Conservation (phyloP, 306 rosid genomes). For the Cicer cuneatum region DNA sequence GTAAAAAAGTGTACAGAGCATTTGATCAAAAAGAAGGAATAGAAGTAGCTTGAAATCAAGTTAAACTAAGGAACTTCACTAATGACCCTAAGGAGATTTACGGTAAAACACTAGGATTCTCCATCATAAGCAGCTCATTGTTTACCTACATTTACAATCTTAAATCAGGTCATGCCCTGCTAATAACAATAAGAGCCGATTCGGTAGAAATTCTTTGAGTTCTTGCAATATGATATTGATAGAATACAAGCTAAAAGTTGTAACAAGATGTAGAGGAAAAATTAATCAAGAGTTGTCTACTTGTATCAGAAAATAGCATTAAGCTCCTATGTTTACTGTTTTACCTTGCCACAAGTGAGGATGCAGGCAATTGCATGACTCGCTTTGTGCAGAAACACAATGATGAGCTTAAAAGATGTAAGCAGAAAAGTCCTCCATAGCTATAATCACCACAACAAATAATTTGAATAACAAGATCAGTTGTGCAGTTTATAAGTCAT, state of each 20-base stretch:
- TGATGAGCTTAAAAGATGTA: constrained; percentile 95
- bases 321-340: constrained; percentile 31
- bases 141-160: no score
- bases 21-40: no score
- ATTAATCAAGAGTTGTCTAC: background rate
- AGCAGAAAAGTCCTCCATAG: constrained; percentile 89
- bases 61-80: no score
- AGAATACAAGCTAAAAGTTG: constrained; percentile 33
- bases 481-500: background rate
- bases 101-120: constrained; percentile 16
- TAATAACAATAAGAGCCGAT: no score
- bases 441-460: constrained; percentile 59
- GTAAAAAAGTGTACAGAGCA: no score
- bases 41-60: no score
- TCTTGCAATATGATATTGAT: constrained; percentile 14
- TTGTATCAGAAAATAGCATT: constrained; percentile 36
- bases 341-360: constrained; percentile 94
- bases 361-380: constrained; percentile 94
- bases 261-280: background rate
- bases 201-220: constrained; percentile 21
- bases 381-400: constrained; percentile 90
- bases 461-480: constrained; percentile 40
- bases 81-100: constrained; percentile 6
- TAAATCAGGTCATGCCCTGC: no score
- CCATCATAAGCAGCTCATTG: constrained; percentile 7